These are phyloP conservation scores for Chondrus crispus DNA, from an alignment of 23 red algal species.

Conservation along the genomic window DNA sequence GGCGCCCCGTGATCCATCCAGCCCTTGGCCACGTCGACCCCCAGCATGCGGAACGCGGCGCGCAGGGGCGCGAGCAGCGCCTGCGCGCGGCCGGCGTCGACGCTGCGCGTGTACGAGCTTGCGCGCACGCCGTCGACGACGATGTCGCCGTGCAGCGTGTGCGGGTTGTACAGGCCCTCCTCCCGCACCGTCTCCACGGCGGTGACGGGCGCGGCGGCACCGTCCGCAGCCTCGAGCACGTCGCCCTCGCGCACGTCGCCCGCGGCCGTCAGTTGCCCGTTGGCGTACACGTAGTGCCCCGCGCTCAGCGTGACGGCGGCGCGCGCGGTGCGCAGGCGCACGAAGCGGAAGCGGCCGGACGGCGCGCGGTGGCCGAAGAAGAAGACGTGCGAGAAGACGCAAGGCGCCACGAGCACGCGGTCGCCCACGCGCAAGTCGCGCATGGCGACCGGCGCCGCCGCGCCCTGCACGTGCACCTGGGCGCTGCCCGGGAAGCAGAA, in stretches of 20 bases:
- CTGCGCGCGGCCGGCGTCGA: constrained; percentile 13
- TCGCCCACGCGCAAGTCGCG: neutral
- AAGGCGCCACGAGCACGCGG: neutral
- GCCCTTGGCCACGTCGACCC: neutral
- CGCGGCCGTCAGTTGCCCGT: neutral
- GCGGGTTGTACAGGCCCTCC: constrained; percentile 65
- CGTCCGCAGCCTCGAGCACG: neutral
- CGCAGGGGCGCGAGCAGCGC: constrained; percentile 50
- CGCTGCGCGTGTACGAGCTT: constrained; percentile 30
- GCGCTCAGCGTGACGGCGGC: neutral
- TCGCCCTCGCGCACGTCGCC: neutral
- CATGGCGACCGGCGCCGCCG: neutral
- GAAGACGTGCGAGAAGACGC: neutral
- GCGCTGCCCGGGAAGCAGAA: constrained; percentile 72
- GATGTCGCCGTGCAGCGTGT: constrained; percentile 41
- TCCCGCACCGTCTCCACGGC: constrained; percentile 12
- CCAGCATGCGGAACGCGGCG: constrained; percentile 19
- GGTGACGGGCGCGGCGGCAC: neutral
- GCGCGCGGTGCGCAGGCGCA: neutral
- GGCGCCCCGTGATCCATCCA: neutral
- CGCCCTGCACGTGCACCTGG: constrained; percentile 32
- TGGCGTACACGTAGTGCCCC: constrained; percentile 19
- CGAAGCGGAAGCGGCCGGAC: neutral
- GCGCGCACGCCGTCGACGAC: constrained; percentile 69
- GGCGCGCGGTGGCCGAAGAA: neutral